Percentiles rank a stretch among this genome's conserved stretches.
Evolutionary conservation across 2,329 filamentous ascomycete species (phyloP).

Genomic region (Pseudovirgaria hyperparasitica): DNA sequence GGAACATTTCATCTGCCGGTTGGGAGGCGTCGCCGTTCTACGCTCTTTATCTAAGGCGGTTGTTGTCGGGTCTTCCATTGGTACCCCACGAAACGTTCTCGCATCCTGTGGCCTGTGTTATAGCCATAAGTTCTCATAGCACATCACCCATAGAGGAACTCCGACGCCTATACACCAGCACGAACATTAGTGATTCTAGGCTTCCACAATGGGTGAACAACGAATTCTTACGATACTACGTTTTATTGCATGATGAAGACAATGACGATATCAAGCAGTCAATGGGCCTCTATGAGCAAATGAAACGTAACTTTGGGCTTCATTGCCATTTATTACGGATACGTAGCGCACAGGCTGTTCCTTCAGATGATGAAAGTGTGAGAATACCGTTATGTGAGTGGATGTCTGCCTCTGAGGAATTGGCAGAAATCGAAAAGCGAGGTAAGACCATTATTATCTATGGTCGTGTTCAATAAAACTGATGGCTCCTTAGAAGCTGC

Average conservation of each 20-base stretch:
- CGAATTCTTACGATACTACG: constrained; percentile 90
- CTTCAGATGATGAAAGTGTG: constrained; percentile 84
- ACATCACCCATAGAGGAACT: constrained; percentile 75
- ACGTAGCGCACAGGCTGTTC: constrained; percentile 70
- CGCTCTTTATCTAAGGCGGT: constrained; percentile 66
- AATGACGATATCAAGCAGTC: constrained; percentile 84
- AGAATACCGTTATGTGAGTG: constrained; percentile 73
- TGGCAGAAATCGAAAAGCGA: constrained; percentile 57
- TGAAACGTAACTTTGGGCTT: constrained; percentile 96
- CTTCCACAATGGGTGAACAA: constrained; percentile 79
- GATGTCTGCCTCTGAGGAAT: constrained; percentile 77
- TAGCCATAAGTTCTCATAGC: constrained; percentile 87
- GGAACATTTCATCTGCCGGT: constrained; percentile 14
- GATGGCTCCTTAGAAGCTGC: constrained; percentile 38
- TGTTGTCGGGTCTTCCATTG: constrained; percentile 68
- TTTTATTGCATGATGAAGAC: constrained; percentile 93
- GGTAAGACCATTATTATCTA: constrained; percentile 25
- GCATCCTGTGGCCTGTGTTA: constrained; percentile 87
- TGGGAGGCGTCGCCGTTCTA: constrained; percentile 60
- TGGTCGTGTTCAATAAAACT: constrained; percentile 14
- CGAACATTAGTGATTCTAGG: constrained; percentile 60
- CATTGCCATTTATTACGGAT: constrained; percentile 88
- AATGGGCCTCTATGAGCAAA: constrained; percentile 86
- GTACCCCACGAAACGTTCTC: constrained; percentile 84
- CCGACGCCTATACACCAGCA: constrained; percentile 69